Evolutionary conservation across 202 grass and related monocot species (phyloP), one percentile per base, ranked within the genome.

Genomic region (Cymbopogon flexuosus): DNA sequence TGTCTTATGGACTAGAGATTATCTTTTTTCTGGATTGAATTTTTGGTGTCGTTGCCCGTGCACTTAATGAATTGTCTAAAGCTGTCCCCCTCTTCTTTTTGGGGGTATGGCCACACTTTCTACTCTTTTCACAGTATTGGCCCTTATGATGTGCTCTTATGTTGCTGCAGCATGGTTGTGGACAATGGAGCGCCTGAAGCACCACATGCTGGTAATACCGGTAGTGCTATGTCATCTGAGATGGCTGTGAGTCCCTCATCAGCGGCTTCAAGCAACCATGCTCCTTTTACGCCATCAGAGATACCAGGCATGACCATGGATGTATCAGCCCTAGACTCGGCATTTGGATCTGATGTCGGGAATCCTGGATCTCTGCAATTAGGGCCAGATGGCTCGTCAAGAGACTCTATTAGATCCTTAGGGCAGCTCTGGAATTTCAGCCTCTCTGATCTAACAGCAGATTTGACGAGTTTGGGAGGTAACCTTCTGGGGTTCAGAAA

Each of bases 341-440:
- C 81, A 31, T 94, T 93, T 70, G 77, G 81, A 83, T 79, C 89
- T 34, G 95, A 94, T 65, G 84, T 85, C 4, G 84, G 81, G 27
- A 87, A 91, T 65, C 57, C 77, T 18, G 90, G 87, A 78, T 24
- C 82, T 66, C 73, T 98, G 70, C 95, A 98, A 61, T 77, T 98
- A 77, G 92, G 92, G 66, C 76, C 75, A 70, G 92, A 98, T 87
- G 90, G 83, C 22, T 87, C 79, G 2, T 93, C 90, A 65, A 93
- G 96, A 72, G 96, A 99, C 45, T 86, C 90, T 41, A 81, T 89
- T 37, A 87, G 89, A 90, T 94, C 94, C 64, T 87, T 94, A 54
- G 94, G 89, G 33, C 96, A 99, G 77, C 82, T 93, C 40, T 99
- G 92, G 96, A 99, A 99, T 86, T 99, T 99, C 58, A 96, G 92